Conservation (phyloP, 2,329 filamentous ascomycete species). For the Zasmidium cellare region DNA sequence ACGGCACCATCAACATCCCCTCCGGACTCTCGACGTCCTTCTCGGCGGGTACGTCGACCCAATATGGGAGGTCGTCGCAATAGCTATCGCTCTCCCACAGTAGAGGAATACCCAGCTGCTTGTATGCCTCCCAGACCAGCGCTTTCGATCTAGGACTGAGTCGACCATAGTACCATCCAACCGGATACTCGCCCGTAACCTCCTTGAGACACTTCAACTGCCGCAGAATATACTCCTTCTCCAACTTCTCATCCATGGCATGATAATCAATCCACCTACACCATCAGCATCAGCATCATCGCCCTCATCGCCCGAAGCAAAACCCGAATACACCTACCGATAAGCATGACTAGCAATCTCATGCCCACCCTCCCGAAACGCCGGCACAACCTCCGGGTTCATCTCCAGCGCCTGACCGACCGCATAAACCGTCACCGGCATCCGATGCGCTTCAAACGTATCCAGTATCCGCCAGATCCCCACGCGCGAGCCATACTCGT, state of each 20-base stretch:
- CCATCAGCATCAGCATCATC: no score
- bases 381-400: constrained; percentile 47
- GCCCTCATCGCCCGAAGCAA: background rate
- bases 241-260: constrained; percentile 45
- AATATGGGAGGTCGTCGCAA: constrained; percentile 57
- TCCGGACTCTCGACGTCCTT: constrained; percentile 40
- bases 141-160: constrained; percentile 46
- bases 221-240: constrained; percentile 47
- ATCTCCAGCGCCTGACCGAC: constrained; percentile 50
- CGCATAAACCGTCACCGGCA: constrained; percentile 53
- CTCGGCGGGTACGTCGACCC: constrained; percentile 54
- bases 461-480: constrained; percentile 52
- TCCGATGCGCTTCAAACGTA: constrained; percentile 46
- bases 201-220: constrained; percentile 39
- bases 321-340: constrained; percentile 21
- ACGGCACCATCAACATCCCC: constrained; percentile 56
- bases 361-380: constrained; percentile 50
- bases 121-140: constrained; percentile 51
- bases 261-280: constrained; percentile 49
- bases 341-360: constrained; percentile 53
- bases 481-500: constrained; percentile 51
- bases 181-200: constrained; percentile 47
- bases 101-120: constrained; percentile 52
- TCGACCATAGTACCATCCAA: constrained; percentile 53
- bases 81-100: constrained; percentile 54